Percentiles rank a stretch among this genome's conserved stretches.
Conservation (phyloP, 1,284 basidiomycete genomes). For the Phellopilus nigrolimitatus region DNA sequence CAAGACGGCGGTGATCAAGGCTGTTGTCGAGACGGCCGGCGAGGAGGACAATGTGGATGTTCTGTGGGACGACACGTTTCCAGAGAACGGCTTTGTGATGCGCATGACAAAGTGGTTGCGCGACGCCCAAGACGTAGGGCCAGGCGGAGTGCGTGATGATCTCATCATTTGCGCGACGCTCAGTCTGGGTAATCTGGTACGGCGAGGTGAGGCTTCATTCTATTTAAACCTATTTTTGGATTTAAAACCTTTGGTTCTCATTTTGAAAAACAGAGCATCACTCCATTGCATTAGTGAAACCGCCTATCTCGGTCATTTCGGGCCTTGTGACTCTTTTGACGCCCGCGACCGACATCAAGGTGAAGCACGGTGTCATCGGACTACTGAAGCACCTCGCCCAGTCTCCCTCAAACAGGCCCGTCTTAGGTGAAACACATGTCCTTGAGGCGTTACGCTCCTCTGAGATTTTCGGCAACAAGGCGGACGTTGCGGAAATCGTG, state of each 20-base stretch:
- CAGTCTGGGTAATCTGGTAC: conserved; percentile 76
- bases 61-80: conserved; percentile 63
- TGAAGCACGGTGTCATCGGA: conserved; percentile 82
- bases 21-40: conserved; percentile 79
- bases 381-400: conserved; percentile 84
- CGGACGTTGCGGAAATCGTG: conserved; percentile 78
- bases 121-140: conserved; percentile 35
- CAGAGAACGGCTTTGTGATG: conserved; percentile 62
- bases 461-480: conserved; percentile 64
- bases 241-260: conserved; percentile 3
- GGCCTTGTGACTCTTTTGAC: conserved; percentile 36
- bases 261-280: conserved; percentile 47
- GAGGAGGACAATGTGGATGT: conserved; percentile 76
- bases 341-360: conserved; percentile 58
- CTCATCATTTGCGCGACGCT: conserved; percentile 79
- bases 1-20: conserved; percentile 81
- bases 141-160: conserved; percentile 54
- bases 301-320: conserved; percentile 43
- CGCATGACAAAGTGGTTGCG: conserved; percentile 76
- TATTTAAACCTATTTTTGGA: not conserved
- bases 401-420: conserved; percentile 54
- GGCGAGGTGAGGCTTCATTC: conserved; percentile 52
- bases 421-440: conserved; percentile 61
- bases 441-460: conserved; percentile 60
- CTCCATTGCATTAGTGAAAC: conserved; percentile 54